phyloP scores from a whole-genome alignment of 352 stramenopile species.

The Globisporangium cystogenes region DNA sequence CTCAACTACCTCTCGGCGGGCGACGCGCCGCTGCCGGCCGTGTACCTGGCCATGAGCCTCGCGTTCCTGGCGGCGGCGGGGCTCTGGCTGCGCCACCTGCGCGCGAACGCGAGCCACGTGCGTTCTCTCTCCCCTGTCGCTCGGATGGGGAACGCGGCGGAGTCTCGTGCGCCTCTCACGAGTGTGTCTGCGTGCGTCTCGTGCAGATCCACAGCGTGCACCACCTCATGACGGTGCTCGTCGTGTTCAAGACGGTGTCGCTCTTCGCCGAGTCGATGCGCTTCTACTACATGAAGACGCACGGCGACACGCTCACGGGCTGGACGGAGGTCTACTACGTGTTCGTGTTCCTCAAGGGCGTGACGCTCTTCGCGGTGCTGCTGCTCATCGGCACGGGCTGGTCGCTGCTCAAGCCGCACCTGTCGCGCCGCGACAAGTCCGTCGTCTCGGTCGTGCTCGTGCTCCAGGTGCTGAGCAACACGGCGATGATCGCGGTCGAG shows the following conservation, averaged over 20 bases:
- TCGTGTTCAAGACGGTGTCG: constrained; percentile 91
- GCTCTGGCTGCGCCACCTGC: constrained; percentile 65
- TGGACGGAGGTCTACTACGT: constrained; percentile 95
- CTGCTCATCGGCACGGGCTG: constrained; percentile 97
- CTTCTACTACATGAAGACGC: constrained; percentile 95
- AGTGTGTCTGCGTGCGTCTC: background rate
- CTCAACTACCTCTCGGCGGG: constrained; percentile 83
- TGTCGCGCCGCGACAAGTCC: constrained; percentile 92
- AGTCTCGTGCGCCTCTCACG: constrained; percentile 42
- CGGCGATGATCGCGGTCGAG: constrained; percentile 87
- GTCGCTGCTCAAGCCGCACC: constrained; percentile 95
- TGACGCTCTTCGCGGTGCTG: constrained; percentile 97
- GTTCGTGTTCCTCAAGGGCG: constrained; percentile 94
- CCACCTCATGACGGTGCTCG: constrained; percentile 93
- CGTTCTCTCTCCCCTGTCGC: no score
- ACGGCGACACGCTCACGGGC: constrained; percentile 89
- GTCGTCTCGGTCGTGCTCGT: constrained; percentile 92
- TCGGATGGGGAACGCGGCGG: no score
- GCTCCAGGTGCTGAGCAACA: constrained; percentile 93
- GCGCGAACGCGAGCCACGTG: constrained; percentile 54
- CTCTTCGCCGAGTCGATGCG: constrained; percentile 94
- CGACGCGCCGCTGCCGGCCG: constrained; percentile 74
- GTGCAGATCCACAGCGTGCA: constrained; percentile 92
- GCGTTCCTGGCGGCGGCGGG: constrained; percentile 50
- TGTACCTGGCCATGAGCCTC: constrained; percentile 80